Evolutionary conservation across 2,329 filamentous ascomycete species (phyloP), one percentile per base, ranked within the genome.

Genomic region (Arachnomyces sp.): DNA sequence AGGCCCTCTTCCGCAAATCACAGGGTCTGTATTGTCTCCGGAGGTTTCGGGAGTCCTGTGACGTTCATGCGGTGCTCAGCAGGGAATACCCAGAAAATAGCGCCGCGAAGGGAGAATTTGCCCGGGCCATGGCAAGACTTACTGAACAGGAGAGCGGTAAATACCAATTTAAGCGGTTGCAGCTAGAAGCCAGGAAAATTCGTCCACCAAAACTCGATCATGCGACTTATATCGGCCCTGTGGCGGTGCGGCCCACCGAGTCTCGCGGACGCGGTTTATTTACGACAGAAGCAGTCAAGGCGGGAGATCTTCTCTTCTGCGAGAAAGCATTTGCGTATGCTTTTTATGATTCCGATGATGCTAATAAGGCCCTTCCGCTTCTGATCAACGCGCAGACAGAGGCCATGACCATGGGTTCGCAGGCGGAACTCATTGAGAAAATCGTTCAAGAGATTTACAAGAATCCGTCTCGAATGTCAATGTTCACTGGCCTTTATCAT

Each of bases 241-340:
- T 74, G 1, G 53, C 60, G 32, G 48, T 76, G 0, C 65, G 59
- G 28, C 32, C 51, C 5, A 66, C 68, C 1, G 50, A 54, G 1
- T 64, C 55, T 7, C 59, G 63, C 13, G 73, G 72, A 2, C 61
- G 64, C 2, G 74, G 74, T 0, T 53, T 77, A 0, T 79, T 77
- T 48, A 71, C 68, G 0, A 73, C 65, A 1, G 54, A 58, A 14
- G 48, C 58, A 0, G 68, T 78, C 2, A 58, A 61, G 29, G 64
- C 68, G 0, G 74, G 74, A 0, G 68, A 76, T 3, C 56, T 77
- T 2, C 52, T 79, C 0, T 48, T 78, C 1, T 77, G 72, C 34
- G 74, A 78, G 43, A 79, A 77, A 44, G 73, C 74, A 0, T 75
- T 77, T 47, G 53, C 54, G 0, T 63, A 74, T 49, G 57, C 45